Evolutionary conservation across 495 filamentous ascomycete species (phyloP).

Genomic region (Aspergillus egyptiacus): DNA sequence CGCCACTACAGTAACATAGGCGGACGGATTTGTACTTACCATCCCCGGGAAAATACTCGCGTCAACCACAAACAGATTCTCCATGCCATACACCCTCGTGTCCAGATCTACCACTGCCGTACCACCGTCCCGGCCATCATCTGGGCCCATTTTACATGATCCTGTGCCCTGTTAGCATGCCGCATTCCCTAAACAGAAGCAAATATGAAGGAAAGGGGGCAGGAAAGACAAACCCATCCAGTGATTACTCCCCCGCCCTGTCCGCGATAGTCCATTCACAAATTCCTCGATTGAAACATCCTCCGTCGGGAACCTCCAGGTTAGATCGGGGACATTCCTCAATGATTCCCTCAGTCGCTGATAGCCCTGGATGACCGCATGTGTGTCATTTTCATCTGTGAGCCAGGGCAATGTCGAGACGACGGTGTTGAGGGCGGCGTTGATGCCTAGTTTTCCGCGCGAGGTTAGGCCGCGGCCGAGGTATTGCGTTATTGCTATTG

Average conservation of each 20-base stretch:
- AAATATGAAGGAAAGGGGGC: neutral
- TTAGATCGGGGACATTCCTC: neutral
- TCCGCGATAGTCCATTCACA: neutral
- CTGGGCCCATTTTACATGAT: constrained; percentile 17
- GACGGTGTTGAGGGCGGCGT: constrained; percentile 10
- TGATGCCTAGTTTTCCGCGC: constrained; percentile 14
- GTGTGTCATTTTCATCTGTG: constrained; percentile 8
- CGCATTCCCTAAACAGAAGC: neutral
- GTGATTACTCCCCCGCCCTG: constrained; percentile 10
- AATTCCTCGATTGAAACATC: constrained; percentile 8
- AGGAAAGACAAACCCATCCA: constrained; percentile 16
- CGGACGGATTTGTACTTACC: constrained; percentile 39
- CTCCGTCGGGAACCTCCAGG: constrained; percentile 8
- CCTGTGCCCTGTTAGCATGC: constrained; percentile 1
- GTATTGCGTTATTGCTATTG: constrained; percentile 15
- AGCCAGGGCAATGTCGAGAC: constrained; percentile 14
- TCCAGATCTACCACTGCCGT: constrained; percentile 58
- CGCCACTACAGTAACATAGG: constrained; percentile 40
- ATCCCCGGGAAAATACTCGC: constrained; percentile 42
- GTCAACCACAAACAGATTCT: constrained; percentile 50
- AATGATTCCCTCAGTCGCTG: neutral
- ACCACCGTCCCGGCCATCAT: constrained; percentile 47
- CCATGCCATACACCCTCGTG: constrained; percentile 60
- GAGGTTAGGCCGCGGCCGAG: constrained; percentile 16
- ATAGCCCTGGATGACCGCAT: constrained; percentile 15